These are phyloP conservation scores for Kalaharituber pfeilii DNA, from an alignment of 2,329 filamentous ascomycete species.

Conservation along the genomic window DNA sequence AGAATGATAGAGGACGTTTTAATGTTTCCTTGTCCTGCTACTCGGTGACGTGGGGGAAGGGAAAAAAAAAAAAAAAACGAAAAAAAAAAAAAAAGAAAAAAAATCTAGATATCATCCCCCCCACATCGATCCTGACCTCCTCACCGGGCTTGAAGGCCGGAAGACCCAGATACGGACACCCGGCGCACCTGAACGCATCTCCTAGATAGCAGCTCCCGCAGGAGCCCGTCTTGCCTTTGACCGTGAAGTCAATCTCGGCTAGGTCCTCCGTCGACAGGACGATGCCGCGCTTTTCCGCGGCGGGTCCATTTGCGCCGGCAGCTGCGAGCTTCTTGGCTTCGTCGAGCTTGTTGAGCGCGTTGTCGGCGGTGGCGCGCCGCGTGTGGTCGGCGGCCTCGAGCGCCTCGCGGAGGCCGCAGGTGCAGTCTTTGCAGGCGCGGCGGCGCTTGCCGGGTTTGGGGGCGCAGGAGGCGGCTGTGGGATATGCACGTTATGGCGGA, in stretches of 20 bases:
- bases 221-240: slow-evolving; percentile 88
- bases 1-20: too few species aligned
- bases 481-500: slow-evolving; percentile 20
- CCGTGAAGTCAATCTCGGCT: slow-evolving; percentile 84
- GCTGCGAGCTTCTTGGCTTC: slow-evolving; percentile 18
- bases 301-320: neutral
- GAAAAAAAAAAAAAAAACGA: too few species aligned
- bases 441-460: slow-evolving; percentile 77
- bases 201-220: slow-evolving; percentile 89
- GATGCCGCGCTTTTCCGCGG: slow-evolving; percentile 31
- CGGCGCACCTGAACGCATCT: slow-evolving; percentile 55
- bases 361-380: slow-evolving; percentile 47
- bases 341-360: slow-evolving; percentile 23
- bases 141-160: slow-evolving; percentile 95
- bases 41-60: too few species aligned
- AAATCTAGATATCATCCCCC: too few species aligned
- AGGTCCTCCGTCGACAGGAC: slow-evolving; percentile 64
- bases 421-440: slow-evolving; percentile 94
- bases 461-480: slow-evolving; percentile 60
- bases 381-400: slow-evolving; percentile 69
- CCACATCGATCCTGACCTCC: slow-evolving; percentile 74
- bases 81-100: too few species aligned
- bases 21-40: too few species aligned
- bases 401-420: slow-evolving; percentile 74
- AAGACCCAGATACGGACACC: slow-evolving; percentile 72